Base-by-base conservation (phyloP, 352 stramenopile genomes). In the Phytopythium litorale region DNA sequence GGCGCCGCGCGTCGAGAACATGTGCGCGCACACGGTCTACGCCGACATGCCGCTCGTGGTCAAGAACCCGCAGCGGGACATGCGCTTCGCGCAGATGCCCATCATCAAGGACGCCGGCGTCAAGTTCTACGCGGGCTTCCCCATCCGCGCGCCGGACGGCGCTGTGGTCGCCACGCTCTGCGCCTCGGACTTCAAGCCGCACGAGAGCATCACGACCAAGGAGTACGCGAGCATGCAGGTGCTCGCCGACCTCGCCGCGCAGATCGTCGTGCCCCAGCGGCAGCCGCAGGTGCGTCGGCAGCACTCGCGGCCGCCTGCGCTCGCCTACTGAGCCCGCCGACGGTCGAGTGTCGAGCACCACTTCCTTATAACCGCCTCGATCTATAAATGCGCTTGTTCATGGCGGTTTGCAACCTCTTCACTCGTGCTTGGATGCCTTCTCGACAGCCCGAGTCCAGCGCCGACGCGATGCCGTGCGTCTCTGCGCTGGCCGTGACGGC, bases 211-310 rank as follows among this genome's bases (percentile, higher is more conserved):
- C 57, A 78, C 76, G 2, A 84, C 71, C 28, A 82, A 84, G 59
- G 75, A 90, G 56, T 90, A 87, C 62, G 81, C 78, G 53, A 80
- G 75, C 32, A 90, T 88, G 78, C 70, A 89, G 58, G 71, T 72
- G 56, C 65, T 91, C 19, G 71, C 70, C 12, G 70, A 85, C 18
- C 68, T 91, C 21, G 78, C 77, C 0, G 70, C 71, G 13, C 71
- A 75, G 19, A 63, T 84, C 23, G 64, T 79, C 50, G 67, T 73
- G 55, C 70, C 71, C 11, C 23, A n/a, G 23, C n/a, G 3, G 23
- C 46, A 15, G 42, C 6, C 42, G 42, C 53, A 43, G 19, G n/a
- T 32, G 21, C 35, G 69, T 37, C 40, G 45, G 43, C 40, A 55
- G 28, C 18, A 21, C 38, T 28, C 56, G 43, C 53, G 25, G 53